Conservation (phyloP, 2,329 filamentous ascomycete species). For the Pseudogymnoascus sp. region DNA sequence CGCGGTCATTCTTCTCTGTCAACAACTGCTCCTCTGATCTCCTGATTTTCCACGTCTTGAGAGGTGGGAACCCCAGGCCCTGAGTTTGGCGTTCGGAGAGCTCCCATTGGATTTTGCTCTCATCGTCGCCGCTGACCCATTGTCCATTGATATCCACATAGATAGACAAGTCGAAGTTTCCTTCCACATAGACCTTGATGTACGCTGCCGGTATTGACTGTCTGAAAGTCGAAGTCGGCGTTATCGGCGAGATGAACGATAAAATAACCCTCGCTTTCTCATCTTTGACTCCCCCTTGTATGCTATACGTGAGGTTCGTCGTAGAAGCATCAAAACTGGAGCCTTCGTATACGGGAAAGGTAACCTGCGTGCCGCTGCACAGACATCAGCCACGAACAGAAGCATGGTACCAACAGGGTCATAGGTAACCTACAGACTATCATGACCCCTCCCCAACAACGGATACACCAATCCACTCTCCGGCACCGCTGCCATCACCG, state of each 20-base stretch:
- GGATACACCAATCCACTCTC: constrained; percentile 54
- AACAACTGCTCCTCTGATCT: constrained; percentile 58
- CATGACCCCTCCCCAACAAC: constrained; percentile 48
- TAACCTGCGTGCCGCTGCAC: constrained; percentile 45
- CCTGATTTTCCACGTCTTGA: constrained; percentile 62
- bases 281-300: constrained; percentile 28
- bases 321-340: constrained; percentile 61
- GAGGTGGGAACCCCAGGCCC: constrained; percentile 26
- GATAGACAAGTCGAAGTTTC: constrained; percentile 53
- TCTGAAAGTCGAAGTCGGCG: constrained; percentile 24
- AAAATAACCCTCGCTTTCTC: constrained; percentile 46
- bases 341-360: constrained; percentile 51
- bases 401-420: not conserved
- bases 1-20: constrained; percentile 63
- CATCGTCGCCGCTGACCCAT: constrained; percentile 72
- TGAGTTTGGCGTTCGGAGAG: constrained; percentile 40
- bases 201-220: constrained; percentile 61
- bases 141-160: constrained; percentile 66
- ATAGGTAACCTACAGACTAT: not conserved
- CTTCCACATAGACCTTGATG: constrained; percentile 61
- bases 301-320: constrained; percentile 58
- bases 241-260: constrained; percentile 41
- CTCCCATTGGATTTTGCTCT: constrained; percentile 62
- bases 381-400: not conserved
- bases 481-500: constrained; percentile 53